Base-by-base conservation (phyloP, 1,139 yeast species). In the Kurtzmaniella quercitrusa region DNA sequence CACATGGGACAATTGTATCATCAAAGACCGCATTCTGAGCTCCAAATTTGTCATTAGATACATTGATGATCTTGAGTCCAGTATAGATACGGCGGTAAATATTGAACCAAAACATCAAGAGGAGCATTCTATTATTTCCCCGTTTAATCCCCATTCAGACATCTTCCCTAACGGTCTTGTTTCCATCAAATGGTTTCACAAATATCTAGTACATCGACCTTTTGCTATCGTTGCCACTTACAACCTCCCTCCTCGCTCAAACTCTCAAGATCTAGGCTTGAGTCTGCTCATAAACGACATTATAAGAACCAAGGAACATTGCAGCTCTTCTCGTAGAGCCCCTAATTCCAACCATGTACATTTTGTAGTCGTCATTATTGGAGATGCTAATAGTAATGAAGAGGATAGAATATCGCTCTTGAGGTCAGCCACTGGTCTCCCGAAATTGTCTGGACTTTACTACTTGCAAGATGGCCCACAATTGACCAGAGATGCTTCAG, bases 91-190 rank as follows among this genome's bases (percentile, higher is more conserved):
- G 4, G 36, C 36, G 3, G 18, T 31, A 9, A 16, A 16, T 14
- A 6, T 5, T 4, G 16, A 14, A 12, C 36, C 36, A 8, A 14
- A 31, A 9, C 12, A 31, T 8, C 11, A 31, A 14, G 18, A 15
- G 9, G 18, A 12, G 4, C 73, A 70, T 48, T 63, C 73, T 9
- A 41, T 43, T 2, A 42, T 63, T 3, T 70, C 76, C 0, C 77
- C 77, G 0, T 69, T 72, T 53, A 62, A 69, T 45, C 48, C 57
- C 2, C 42, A 55, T 6, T 70, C 76, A 0, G 69, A 63, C 37
- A 51, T 73, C 39, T 73, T 62, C 42, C 77, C 77, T 31, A 71
- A 73, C 47, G 78, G 77, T 1, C 63, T 73, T 7, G 50, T 73
- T 9, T 60, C 68, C 9, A 48, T 49, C 1, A 49, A 53, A 25